A percentile compares a stretch with the other conserved stretches of the same genome.
These are phyloP conservation scores for Nakaseomyces nivariensis DNA, from an alignment of 1,139 yeast species.

Conservation along the genomic window DNA sequence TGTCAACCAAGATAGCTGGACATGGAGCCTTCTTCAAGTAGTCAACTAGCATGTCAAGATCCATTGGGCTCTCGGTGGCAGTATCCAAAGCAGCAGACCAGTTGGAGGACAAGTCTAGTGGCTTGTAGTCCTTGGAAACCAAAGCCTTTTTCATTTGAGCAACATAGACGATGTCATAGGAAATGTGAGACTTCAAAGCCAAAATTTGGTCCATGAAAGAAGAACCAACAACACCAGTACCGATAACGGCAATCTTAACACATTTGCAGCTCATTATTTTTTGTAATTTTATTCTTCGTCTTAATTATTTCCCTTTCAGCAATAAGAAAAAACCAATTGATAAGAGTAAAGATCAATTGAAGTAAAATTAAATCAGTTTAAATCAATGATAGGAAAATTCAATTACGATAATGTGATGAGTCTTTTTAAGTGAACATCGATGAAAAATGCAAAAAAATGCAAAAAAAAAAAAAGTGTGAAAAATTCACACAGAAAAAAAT, in stretches of 20 bases:
- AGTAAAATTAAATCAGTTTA: not conserved
- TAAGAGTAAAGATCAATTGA: too few species aligned
- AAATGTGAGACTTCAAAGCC: conserved; percentile 36
- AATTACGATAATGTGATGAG: not conserved
- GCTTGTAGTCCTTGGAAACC: conserved; percentile 55
- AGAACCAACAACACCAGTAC: conserved; percentile 88
- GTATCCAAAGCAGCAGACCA: conserved; percentile 45
- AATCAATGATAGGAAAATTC: not conserved
- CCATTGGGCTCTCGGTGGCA: conserved; percentile 43
- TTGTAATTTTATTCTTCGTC: not conserved
- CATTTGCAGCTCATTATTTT: conserved; percentile 18
- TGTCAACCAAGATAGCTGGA: conserved; percentile 84
- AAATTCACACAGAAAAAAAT: not conserved
- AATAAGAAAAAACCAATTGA: too few species aligned
- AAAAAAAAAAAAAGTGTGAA: not conserved
- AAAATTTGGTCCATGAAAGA: conserved; percentile 74
- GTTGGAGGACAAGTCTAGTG: conserved; percentile 47
- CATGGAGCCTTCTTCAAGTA: conserved; percentile 55
- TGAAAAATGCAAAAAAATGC: too few species aligned
- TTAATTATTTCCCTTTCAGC: too few species aligned
- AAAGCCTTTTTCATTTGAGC: conserved; percentile 68
- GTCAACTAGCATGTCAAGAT: conserved; percentile 47
- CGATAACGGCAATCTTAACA: conserved; percentile 43
- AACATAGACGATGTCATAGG: conserved; percentile 68
- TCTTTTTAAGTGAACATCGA: not conserved